Evolutionary conservation across 495 filamentous ascomycete species (phyloP).

Genomic region (Lasiosphaeria miniovina): DNA sequence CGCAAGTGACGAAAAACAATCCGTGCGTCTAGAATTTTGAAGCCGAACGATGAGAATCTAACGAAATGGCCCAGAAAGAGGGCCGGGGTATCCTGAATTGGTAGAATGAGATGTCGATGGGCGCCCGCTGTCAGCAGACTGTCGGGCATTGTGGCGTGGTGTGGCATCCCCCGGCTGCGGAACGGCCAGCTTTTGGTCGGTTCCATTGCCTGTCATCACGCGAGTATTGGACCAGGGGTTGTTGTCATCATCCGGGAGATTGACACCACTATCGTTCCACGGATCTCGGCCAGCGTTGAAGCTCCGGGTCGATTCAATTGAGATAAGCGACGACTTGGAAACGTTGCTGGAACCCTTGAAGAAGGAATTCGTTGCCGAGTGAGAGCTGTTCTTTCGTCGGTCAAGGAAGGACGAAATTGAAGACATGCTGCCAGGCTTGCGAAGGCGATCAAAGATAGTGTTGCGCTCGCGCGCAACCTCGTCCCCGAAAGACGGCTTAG

Average conservation of each 20-base stretch:
- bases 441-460: conserved; percentile 77
- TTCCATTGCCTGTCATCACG: conserved; percentile 55
- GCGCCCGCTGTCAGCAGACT: conserved; percentile 84
- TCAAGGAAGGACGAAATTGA: conserved; percentile 90
- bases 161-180: conserved; percentile 74
- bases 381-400: conserved; percentile 86
- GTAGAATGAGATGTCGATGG: conserved; percentile 91
- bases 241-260: conserved; percentile 79
- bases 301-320: conserved; percentile 87
- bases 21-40: conserved; percentile 38
- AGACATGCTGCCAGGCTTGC: conserved; percentile 89
- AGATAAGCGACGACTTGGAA: conserved; percentile 89
- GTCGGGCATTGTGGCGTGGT: conserved; percentile 74
- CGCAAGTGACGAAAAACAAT: conserved; percentile 28
- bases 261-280: conserved; percentile 95
- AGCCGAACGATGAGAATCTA: conserved; percentile 51
- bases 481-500: conserved; percentile 70
- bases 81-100: conserved; percentile 88
- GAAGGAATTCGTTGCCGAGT: conserved; percentile 70
- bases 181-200: conserved; percentile 62
- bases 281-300: conserved; percentile 85
- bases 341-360: conserved; percentile 95
- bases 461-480: conserved; percentile 71
- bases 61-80: conserved; percentile 75
- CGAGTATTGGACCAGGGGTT: conserved; percentile 57